Conservation (phyloP, 1,284 basidiomycete genomes). For the Trametes polyzona region DNA sequence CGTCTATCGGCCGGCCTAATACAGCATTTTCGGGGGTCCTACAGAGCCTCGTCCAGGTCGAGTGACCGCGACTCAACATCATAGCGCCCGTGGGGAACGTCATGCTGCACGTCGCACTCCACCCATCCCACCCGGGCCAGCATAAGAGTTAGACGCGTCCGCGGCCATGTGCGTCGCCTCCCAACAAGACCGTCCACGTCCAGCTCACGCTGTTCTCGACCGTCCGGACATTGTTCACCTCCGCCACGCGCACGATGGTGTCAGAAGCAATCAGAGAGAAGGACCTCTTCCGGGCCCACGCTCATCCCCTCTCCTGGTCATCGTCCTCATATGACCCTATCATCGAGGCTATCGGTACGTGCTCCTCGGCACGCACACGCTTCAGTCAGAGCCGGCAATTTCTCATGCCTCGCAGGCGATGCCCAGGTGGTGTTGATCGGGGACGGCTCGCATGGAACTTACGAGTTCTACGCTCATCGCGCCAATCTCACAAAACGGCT, state of each 20-base stretch:
- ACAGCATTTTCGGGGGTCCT: too few species aligned
- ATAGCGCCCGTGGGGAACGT: not conserved
- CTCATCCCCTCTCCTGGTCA: slow-evolving; percentile 25
- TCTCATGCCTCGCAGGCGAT: slow-evolving; percentile 23
- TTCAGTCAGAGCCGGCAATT: not conserved
- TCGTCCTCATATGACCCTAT: slow-evolving; percentile 31
- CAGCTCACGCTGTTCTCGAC: not conserved
- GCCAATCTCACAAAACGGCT: slow-evolving; percentile 36
- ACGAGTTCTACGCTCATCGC: slow-evolving; percentile 37
- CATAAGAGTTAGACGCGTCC: not conserved
- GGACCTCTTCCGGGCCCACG: slow-evolving; percentile 25
- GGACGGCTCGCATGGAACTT: slow-evolving; percentile 36
- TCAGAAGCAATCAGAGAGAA: slow-evolving; percentile 21
- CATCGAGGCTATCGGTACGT: slow-evolving; percentile 29
- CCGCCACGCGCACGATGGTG: slow-evolving; percentile 10
- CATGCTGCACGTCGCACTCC: slow-evolving; percentile 1
- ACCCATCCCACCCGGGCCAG: not conserved
- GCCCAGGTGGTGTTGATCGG: slow-evolving; percentile 35
- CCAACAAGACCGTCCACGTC: not conserved
- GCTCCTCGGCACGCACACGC: not conserved
- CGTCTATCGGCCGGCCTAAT: too few species aligned
- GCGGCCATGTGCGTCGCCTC: not conserved
- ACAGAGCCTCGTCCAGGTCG: not conserved
- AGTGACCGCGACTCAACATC: not conserved
- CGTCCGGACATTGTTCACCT: not conserved